Evolutionary conservation across 1,284 basidiomycete species (phyloP), one percentile per base, ranked within the genome.

Genomic region (Gymnopus androsaceus): DNA sequence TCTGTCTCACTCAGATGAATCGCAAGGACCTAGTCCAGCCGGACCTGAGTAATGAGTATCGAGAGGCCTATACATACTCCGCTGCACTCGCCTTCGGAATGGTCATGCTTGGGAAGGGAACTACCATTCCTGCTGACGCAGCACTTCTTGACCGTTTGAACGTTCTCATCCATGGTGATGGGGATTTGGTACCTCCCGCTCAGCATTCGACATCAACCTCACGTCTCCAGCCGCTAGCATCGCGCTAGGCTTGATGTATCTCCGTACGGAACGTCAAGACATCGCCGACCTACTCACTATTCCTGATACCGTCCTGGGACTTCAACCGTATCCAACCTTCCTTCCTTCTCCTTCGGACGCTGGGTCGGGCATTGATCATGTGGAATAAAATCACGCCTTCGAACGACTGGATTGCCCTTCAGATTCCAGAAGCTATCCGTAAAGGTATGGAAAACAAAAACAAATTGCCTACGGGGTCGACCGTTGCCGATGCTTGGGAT

Each of bases 31-130:
- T 95, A 21, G 81, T 84, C 3, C 88, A 88, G 55, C 85, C 90
- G 0, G 93, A 97, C 61, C 77, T 90, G 36, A 92, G 85, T 64
- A 88, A 87, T 60, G 92, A 94, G 59, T 84, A 92, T 67, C 83
- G 92, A 31, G 97, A 99, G 68, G 88, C 94, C 0, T 99, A 98
- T 68, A 91, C 94, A 0, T 87, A 95, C 61, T 85, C 92, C 1
- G 88, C 94, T 1, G 92, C 91, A 3, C 81, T 98, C 41, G 87
- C 92, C 0, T 97, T 97, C 66, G 97, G 97, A 0, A 90, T 98
- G 81, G 90, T 97, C 69, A 95, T 98, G 88, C 82, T 99, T 4
- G 95, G 93, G 6, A 89, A 87, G 63, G 94, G 94, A 0, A 83
- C 86, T 0, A 75, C 81, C 4, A 83, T 87, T 48, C 89, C 89